Percentiles rank a stretch among this genome's conserved stretches.
These are phyloP conservation scores for Monosporascus sp. DNA, from an alignment of 2,329 filamentous ascomycete species.

Conservation along the genomic window DNA sequence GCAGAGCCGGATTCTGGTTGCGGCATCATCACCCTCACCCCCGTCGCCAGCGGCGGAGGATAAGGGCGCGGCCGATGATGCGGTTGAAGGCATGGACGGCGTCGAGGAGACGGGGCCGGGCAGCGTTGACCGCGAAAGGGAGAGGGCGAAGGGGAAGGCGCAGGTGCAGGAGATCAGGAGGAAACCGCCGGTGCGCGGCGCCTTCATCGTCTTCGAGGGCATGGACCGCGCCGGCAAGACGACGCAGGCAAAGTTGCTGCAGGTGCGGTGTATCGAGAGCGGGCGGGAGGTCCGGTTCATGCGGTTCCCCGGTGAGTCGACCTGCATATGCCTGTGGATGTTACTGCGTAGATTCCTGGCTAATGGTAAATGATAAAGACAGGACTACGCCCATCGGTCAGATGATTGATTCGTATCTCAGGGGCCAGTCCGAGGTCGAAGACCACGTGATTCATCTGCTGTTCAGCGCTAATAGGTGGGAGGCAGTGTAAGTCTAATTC, in stretches of 20 bases:
- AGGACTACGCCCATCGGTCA: constrained; percentile 77
- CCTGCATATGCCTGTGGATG: not conserved
- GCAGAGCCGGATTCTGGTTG: constrained; percentile 18
- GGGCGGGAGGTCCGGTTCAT: constrained; percentile 46
- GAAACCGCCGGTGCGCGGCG: constrained; percentile 47
- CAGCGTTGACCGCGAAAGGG: too few species aligned
- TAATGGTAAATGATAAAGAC: constrained; percentile 43
- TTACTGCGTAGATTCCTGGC: constrained; percentile 1
- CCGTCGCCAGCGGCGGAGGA: constrained; percentile 1
- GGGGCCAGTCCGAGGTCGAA: constrained; percentile 65
- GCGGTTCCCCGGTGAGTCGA: constrained; percentile 50
- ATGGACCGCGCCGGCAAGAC: constrained; percentile 89
- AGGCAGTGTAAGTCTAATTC: constrained; percentile 47
- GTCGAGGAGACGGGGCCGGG: constrained; percentile 10
- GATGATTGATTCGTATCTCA: constrained; percentile 81
- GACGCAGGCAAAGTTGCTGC: constrained; percentile 73
- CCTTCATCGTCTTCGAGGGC: constrained; percentile 80
- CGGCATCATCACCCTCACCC: constrained; percentile 2
- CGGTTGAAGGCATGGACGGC: constrained; percentile 13
- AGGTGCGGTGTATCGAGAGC: constrained; percentile 44
- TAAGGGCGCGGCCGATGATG: not conserved
- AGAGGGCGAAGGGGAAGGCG: not conserved
- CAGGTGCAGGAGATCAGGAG: not conserved
- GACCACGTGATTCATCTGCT: constrained; percentile 87
- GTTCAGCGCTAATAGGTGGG: constrained; percentile 90